Percentiles rank a stretch among this genome's conserved stretches.
Conservation (phyloP, 164 flowering plant genomes). For the Berberis vulgaris region DNA sequence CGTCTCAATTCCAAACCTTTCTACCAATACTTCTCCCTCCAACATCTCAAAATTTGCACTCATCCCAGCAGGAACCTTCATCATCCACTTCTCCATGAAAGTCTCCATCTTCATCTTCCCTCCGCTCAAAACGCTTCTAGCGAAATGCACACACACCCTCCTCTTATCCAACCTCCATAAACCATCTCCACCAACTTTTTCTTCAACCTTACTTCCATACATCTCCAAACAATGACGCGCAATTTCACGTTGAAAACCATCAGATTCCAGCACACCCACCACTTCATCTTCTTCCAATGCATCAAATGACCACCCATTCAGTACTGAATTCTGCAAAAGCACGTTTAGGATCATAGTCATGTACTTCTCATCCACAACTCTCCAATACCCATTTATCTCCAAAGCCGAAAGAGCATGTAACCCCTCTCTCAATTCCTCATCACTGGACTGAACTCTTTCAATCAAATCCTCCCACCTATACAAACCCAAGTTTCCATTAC, state of each 20-base stretch:
- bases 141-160: constrained; percentile 65
- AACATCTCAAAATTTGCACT: constrained; percentile 57
- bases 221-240: constrained; percentile 56
- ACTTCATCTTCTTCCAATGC: constrained; percentile 59
- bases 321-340: constrained; percentile 48
- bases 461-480: constrained; percentile 73
- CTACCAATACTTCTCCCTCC: constrained; percentile 86
- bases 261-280: constrained; percentile 35
- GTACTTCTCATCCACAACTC: constrained; percentile 62
- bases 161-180: constrained; percentile 65
- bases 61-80: constrained; percentile 62
- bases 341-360: constrained; percentile 45
- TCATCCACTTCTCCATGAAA: constrained; percentile 67
- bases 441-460: constrained; percentile 74
- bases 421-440: constrained; percentile 61
- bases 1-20: constrained; percentile 60
- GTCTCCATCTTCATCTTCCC: constrained; percentile 66
- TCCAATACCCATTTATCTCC: constrained; percentile 86
- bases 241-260: constrained; percentile 54
- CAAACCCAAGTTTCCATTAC: constrained; percentile 18
- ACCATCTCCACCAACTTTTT: constrained; percentile 12
- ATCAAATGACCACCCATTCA: constrained; percentile 63
- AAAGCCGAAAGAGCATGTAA: constrained; percentile 58
- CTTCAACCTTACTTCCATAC: constrained; percentile 39
- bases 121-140: constrained; percentile 43